Conservation (phyloP, 1,284 basidiomycete genomes). For the Takashimella tepidaria region DNA sequence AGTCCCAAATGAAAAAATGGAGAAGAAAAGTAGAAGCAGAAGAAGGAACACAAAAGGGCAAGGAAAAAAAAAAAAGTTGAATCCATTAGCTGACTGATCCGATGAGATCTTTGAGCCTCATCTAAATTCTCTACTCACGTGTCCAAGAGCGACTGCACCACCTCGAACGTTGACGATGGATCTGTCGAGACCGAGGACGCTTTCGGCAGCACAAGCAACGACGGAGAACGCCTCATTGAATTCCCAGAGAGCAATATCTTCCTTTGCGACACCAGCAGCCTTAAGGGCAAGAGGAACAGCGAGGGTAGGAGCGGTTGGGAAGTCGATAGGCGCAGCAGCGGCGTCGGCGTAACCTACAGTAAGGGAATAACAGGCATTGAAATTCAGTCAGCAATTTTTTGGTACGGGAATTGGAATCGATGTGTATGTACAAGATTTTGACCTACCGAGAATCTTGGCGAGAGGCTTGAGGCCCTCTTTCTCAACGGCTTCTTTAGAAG, state of each 20-base stretch:
- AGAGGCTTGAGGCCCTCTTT: conserved; percentile 84
- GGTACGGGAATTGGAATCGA: too few relatives aligned
- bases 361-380: conserved; percentile 7
- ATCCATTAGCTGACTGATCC: too few relatives aligned
- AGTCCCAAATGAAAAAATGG: too few relatives aligned
- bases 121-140: conserved; percentile 54
- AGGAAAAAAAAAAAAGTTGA: too few relatives aligned
- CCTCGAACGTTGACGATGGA: conserved; percentile 90
- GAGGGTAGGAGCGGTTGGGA: conserved; percentile 89
- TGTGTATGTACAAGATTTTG: too few relatives aligned
- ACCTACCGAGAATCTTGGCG: conserved; percentile 81
- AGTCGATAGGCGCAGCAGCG: conserved; percentile 93
- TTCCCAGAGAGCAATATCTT: conserved; percentile 90
- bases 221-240: conserved; percentile 98
- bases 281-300: conserved; percentile 86
- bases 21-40: too few relatives aligned
- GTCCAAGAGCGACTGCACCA: conserved; percentile 89
- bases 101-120: too few relatives aligned
- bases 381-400: neutral
- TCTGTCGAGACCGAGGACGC: conserved; percentile 75
- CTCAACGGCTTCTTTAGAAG: conserved; percentile 83
- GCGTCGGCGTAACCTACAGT: conserved; percentile 86
- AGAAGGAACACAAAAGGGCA: neutral
- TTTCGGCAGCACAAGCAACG: conserved; percentile 86
- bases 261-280: conserved; percentile 72